These are phyloP conservation scores for Aaosphaeria arxii DNA, from an alignment of 2,329 filamentous ascomycete species.

Conservation along the genomic window DNA sequence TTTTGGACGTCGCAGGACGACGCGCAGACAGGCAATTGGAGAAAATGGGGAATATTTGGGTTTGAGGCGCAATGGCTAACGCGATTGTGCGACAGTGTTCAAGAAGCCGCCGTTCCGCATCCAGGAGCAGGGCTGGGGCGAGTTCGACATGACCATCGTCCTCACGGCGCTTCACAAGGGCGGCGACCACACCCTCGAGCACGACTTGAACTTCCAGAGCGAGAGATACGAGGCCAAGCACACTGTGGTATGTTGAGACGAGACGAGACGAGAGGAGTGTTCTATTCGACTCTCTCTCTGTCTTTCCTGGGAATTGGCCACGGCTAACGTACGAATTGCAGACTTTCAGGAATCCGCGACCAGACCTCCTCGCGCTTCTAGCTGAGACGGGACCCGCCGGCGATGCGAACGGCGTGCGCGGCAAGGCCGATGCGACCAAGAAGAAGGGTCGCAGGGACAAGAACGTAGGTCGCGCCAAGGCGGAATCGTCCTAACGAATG, in stretches of 20 bases:
- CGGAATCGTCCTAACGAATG: not conserved
- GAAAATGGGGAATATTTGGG: slow-evolving; percentile 7
- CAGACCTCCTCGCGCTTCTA: slow-evolving; percentile 74
- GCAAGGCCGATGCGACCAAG: slow-evolving; percentile 67
- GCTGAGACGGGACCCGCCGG: slow-evolving; percentile 77
- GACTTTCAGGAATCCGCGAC: slow-evolving; percentile 90
- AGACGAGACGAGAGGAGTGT: not conserved
- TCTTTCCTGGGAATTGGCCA: not conserved
- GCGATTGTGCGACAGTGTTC: slow-evolving; percentile 47
- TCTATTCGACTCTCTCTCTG: not conserved
- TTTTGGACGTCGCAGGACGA: not conserved
- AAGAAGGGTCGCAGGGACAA: slow-evolving; percentile 72
- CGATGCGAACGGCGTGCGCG: slow-evolving; percentile 58
- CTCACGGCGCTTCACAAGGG: slow-evolving; percentile 82
- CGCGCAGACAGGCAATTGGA: not conserved
- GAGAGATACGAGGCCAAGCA: slow-evolving; percentile 81
- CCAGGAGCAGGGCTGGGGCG: slow-evolving; percentile 94
- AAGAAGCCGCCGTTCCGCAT: slow-evolving; percentile 84
- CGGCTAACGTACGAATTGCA: slow-evolving; percentile 20
- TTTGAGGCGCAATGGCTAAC: too few species aligned
- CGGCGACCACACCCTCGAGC: slow-evolving; percentile 72
- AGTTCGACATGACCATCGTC: slow-evolving; percentile 92
- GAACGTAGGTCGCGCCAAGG: slow-evolving; percentile 42
- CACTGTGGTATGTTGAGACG: slow-evolving; percentile 55
- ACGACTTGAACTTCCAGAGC: slow-evolving; percentile 89